Evolutionary conservation across 2,329 filamentous ascomycete genomes (phyloP).

Genomic region (Zasmidium angulare): DNA sequence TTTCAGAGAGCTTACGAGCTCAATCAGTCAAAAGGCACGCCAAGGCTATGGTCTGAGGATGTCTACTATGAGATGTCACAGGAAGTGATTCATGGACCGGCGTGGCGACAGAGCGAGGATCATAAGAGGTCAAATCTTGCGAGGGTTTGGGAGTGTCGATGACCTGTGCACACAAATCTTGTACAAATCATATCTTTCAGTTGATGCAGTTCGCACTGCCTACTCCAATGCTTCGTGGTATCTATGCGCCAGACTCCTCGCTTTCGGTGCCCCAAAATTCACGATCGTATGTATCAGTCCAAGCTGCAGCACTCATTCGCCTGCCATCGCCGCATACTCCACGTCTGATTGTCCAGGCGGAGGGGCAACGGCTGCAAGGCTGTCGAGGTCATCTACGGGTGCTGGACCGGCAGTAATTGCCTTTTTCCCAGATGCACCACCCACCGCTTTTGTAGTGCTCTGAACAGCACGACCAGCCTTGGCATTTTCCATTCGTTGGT

Average conservation of each 20-base stretch:
- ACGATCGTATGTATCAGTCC: neutral
- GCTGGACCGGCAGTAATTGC: slow-evolving; percentile 42
- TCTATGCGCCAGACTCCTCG: neutral
- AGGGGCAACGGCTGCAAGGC: slow-evolving; percentile 60
- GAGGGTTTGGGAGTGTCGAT: neutral
- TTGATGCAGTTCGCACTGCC: neutral
- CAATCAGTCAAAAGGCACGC: neutral
- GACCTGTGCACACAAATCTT: neutral
- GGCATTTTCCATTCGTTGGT: slow-evolving; percentile 78
- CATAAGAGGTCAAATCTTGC: neutral
- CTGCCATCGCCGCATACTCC: slow-evolving; percentile 81
- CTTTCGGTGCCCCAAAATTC: neutral
- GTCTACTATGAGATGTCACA: slow-evolving; percentile 3
- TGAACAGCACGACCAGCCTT: slow-evolving; percentile 67
- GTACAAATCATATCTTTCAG: neutral
- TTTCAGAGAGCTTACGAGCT: slow-evolving; percentile 5
- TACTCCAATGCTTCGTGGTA: neutral
- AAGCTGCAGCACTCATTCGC: slow-evolving; percentile 56
- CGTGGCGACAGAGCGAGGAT: neutral
- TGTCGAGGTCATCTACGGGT: slow-evolving; percentile 44
- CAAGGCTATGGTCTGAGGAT: neutral
- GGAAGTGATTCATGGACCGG: neutral
- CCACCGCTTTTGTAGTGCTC: slow-evolving; percentile 23
- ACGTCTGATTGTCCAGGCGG: slow-evolving; percentile 78
- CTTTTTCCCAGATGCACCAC: slow-evolving; percentile 27